Base-by-base conservation (phyloP, 2,329 filamentous ascomycete species). In the Fusarium chuoi region DNA sequence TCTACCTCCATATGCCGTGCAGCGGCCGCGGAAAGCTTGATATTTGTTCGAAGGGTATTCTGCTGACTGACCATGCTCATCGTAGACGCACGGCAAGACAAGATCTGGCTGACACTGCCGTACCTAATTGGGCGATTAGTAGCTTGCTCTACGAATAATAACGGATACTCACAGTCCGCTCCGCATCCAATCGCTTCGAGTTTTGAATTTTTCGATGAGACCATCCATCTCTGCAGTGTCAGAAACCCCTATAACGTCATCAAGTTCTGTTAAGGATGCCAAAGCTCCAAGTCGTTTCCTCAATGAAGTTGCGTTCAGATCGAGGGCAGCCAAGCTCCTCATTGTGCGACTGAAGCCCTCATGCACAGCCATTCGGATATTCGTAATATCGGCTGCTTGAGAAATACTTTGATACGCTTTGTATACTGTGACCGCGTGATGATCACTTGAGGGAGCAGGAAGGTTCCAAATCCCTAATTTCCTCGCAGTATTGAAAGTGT, bases 391-490 rank as follows among this genome's bases (percentile, higher is more conserved):
- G 15, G 87, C 85, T 6, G 92, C 90, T 71, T 90, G 91, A 78
- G 94, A 89, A 68, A 98, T 87, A 28, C 90, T 90, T 80, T 98
- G 94, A 67, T 97, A 95, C 0, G 91, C 90, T 77, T 92, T 93
- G 83, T 97, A 98, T 2, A 96, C 85, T 2, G 90, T 91, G 7
- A 92, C 91, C 3, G 91, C 87, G 62, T 92, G 89, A 36, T 89
- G 91, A 18, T 87, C 85, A 55, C 88, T 89, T 6, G 87, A 84
- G 13, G 95, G 93, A 1, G 91, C 91, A 20, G 94, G 93, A 26
- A 98, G 87, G 79, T 98, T 95, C 96, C 96, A 99, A 78, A 96
- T 92, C 75, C 96, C 95, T 22, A 98, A 86, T 73, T 92, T 93
- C 68, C 94, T 89, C 26, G 95, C 95, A 11, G 94, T 94, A 60